A percentile compares a stretch with the other conserved stretches of the same genome.
phyloP scores from a whole-genome alignment of 2,329 filamentous ascomycete species.

The Neoscytalidium dimidiatum region DNA sequence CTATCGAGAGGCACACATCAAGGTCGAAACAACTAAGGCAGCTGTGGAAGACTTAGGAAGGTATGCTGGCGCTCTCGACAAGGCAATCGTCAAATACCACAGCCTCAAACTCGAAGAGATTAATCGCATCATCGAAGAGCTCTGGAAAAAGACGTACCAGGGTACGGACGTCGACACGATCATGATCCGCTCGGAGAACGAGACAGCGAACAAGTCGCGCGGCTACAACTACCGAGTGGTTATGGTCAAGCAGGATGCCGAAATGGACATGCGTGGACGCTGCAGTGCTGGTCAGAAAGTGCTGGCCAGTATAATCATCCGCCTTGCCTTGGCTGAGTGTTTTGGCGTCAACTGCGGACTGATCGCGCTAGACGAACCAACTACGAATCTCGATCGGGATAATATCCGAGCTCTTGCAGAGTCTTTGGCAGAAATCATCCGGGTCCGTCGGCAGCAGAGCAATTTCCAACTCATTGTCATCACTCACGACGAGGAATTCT shows the following conservation, averaged over 20 bases:
- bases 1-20: constrained; percentile 86
- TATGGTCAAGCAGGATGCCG: constrained; percentile 95
- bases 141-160: constrained; percentile 97
- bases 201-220: constrained; percentile 71
- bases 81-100: constrained; percentile 97
- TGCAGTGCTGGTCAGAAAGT: constrained; percentile 98
- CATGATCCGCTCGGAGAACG: constrained; percentile 88
- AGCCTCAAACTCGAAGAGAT: constrained; percentile 97
- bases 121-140: constrained; percentile 88
- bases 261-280: constrained; percentile 99
- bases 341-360: constrained; percentile 95
- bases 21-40: constrained; percentile 87
- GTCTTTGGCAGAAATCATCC: constrained; percentile 85
- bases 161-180: constrained; percentile 98
- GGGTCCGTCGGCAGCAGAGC: constrained; percentile 75
- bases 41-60: constrained; percentile 87
- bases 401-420: constrained; percentile 90
- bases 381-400: constrained; percentile 92
- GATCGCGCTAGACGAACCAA: constrained; percentile 95
- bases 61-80: constrained; percentile 82
- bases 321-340: constrained; percentile 90
- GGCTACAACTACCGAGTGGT: constrained; percentile 95
- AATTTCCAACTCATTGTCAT: constrained; percentile 99
- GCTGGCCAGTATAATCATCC: constrained; percentile 94
- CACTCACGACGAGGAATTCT: constrained; percentile 96